Evolutionary conservation across 352 stramenopile genomes (phyloP), one percentile per base, ranked within the genome.

Genomic region (Thalassiosira hispida): DNA sequence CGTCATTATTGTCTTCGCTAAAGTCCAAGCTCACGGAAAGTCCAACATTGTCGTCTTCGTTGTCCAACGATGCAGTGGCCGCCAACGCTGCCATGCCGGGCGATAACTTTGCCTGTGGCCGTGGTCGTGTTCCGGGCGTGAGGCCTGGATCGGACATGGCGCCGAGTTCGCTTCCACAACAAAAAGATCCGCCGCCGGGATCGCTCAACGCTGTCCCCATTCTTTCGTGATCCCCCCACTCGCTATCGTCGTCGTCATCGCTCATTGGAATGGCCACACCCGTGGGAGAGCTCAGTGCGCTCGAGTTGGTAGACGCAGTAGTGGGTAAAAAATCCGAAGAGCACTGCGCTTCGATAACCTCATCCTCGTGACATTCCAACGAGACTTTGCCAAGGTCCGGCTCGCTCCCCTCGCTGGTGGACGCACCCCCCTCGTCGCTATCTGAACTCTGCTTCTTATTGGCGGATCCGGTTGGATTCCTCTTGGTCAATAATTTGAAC

Each of bases 321-420:
- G n/a, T n/a, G n/a, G n/a, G n/a, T n/a, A n/a, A n/a, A n/a, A n/a
- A n/a, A n/a, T n/a, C n/a, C n/a, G n/a, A n/a, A n/a, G n/a, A n/a
- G 16, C 53, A 62, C n/a, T 59, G 42, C 0, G 61, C 38, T 38
- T 75, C 29, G 11, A 60, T 38, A 40, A 67, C 49, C 51, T 75
- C 66, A 33, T 67, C 66, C n/a, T 75, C 66, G 55, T 66, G 55
- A 23, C 46, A 42, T 38, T 73, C 63, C 14, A 69, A 40, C 52
- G 52, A 16, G 52, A 61, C 27, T 16, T 2, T 42, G 31, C 52
- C 23, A 59, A 35, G 20, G 23, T n/a, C 12, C 18, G n/a, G 5
- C 8, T 38, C 31, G 31, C 8, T 8, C 31, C 8, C 31, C 3
- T 38, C 8, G 8, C 8, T 38, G 31, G 3, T 38, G 31, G 31